Percentiles rank a stretch among this genome's conserved stretches.
These are phyloP conservation scores for Lotmaria passim DNA, from an alignment of 208 protist genomes.

Conservation along the genomic window DNA sequence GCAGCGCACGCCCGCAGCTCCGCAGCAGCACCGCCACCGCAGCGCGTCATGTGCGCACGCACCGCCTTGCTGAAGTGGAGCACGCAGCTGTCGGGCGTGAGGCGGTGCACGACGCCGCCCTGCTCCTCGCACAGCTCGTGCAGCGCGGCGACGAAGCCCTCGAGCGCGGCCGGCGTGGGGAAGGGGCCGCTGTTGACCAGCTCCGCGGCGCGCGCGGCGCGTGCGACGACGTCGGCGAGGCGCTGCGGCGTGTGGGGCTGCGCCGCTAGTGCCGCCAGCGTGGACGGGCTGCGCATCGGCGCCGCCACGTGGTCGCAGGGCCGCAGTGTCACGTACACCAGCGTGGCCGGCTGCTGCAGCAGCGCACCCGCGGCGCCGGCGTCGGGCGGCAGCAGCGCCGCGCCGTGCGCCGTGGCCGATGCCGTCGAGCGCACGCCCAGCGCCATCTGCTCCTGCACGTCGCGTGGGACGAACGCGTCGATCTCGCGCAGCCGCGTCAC, in stretches of 20 bases:
- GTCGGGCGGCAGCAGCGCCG: too few relatives aligned
- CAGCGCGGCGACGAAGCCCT: slow-evolving; percentile 1
- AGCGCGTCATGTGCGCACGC: slow-evolving; percentile 7
- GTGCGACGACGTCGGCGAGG: slow-evolving; percentile 1
- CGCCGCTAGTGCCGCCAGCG: not conserved
- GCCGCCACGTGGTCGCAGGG: not conserved
- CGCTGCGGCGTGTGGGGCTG: not conserved
- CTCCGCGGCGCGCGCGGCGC: not conserved
- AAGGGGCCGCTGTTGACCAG: slow-evolving; percentile 16
- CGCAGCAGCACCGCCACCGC: not conserved
- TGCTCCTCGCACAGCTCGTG: slow-evolving; percentile 2
- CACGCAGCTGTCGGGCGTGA: not conserved
- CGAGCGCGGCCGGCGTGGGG: slow-evolving; percentile 4
- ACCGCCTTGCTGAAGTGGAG: slow-evolving; percentile 5
- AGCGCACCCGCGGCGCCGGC: not conserved
- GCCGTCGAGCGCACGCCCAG: not conserved
- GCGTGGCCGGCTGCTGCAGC: too few relatives aligned
- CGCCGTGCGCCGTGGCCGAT: too few relatives aligned
- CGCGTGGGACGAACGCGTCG: slow-evolving; percentile 27
- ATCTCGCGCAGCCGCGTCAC: slow-evolving; percentile 27
- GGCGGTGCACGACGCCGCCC: not conserved
- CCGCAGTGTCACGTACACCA: not conserved
- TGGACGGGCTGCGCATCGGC: not conserved
- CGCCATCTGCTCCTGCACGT: not conserved
- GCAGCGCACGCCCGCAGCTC: slow-evolving; percentile 9